phyloP scores from a whole-genome alignment of 1,139 yeast genomes.

The Sugiyamaella sp. region DNA sequence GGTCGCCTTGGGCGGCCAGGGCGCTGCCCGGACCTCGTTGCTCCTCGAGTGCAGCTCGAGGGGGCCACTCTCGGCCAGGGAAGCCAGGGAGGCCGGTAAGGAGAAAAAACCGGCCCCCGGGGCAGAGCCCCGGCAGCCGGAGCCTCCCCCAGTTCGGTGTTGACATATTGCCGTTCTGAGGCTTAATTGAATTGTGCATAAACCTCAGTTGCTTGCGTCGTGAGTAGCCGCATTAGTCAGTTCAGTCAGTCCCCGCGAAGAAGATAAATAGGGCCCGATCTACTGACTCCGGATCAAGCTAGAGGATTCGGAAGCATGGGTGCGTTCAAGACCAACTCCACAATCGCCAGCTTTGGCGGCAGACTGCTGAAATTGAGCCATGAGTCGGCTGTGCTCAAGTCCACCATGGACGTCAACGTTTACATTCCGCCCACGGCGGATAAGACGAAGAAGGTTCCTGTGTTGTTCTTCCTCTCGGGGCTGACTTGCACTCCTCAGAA shows the following conservation, averaged over 20 bases:
- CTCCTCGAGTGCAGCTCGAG: not conserved
- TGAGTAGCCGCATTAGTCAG: no score
- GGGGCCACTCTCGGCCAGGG: not conserved
- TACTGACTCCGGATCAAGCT: no score
- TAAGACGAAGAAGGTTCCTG: conserved; percentile 56
- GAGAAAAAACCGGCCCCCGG: not conserved
- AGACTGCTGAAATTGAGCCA: conserved; percentile 74
- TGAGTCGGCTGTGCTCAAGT: conserved; percentile 62
- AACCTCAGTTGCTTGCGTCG: no score
- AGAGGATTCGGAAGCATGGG: not conserved
- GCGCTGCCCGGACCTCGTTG: conserved; percentile 1
- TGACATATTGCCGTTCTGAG: no score
- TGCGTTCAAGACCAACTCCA: conserved; percentile 28
- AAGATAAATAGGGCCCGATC: no score
- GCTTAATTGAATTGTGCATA: no score
- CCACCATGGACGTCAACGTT: conserved; percentile 81
- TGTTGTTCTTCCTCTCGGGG: conserved; percentile 80
- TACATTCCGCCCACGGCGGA: conserved; percentile 59
- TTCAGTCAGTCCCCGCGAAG: no score
- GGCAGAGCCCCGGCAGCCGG: conserved; percentile 1
- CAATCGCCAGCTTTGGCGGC: conserved; percentile 75
- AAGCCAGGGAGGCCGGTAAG: not conserved
- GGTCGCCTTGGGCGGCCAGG: not conserved
- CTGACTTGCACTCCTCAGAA: conserved; percentile 93
- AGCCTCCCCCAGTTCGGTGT: no score